Evolutionary conservation across 2,329 filamentous ascomycete species (phyloP).

Genomic region (Xylariaceae sp.): DNA sequence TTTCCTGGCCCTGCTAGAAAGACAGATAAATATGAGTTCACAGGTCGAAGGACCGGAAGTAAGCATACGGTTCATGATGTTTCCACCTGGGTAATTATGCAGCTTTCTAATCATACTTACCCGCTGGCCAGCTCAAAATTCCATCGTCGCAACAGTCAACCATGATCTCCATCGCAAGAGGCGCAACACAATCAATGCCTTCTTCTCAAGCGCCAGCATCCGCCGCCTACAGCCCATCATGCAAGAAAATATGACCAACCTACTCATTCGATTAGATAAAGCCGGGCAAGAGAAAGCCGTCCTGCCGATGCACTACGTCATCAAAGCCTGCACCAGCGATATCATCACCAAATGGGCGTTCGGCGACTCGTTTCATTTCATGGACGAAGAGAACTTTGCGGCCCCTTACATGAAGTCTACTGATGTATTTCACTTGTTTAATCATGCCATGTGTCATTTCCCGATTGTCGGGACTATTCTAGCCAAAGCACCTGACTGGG

Average conservation of each 20-base stretch:
- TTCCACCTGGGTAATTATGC: too few relatives aligned
- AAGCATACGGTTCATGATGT: neutral
- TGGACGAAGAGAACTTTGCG: constrained; percentile 25
- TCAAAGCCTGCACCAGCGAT: constrained; percentile 34
- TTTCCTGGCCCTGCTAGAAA: constrained; percentile 9
- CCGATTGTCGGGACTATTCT: constrained; percentile 29
- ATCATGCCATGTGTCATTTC: constrained; percentile 15
- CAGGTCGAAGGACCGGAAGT: constrained; percentile 19
- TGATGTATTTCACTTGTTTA: constrained; percentile 15
- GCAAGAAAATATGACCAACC: constrained; percentile 13
- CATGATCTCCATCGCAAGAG: constrained; percentile 15
- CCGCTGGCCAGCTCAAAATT: constrained; percentile 2
- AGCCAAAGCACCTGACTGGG: constrained; percentile 10
- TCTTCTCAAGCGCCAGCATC: constrained; percentile 20
- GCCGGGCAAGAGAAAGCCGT: neutral
- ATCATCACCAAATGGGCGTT: constrained; percentile 32
- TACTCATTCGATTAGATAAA: constrained; percentile 19
- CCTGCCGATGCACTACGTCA: constrained; percentile 24
- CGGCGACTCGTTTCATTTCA: constrained; percentile 24
- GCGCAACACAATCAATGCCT: constrained; percentile 8
- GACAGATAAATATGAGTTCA: constrained; percentile 15
- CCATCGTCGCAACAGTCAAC: constrained; percentile 15
- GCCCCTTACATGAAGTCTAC: constrained; percentile 18
- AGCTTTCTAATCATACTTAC: neutral
- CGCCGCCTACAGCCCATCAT: constrained; percentile 4